Base-by-base conservation (phyloP, 805 yeast species). In the Cyberlindnera suaveolens region DNA sequence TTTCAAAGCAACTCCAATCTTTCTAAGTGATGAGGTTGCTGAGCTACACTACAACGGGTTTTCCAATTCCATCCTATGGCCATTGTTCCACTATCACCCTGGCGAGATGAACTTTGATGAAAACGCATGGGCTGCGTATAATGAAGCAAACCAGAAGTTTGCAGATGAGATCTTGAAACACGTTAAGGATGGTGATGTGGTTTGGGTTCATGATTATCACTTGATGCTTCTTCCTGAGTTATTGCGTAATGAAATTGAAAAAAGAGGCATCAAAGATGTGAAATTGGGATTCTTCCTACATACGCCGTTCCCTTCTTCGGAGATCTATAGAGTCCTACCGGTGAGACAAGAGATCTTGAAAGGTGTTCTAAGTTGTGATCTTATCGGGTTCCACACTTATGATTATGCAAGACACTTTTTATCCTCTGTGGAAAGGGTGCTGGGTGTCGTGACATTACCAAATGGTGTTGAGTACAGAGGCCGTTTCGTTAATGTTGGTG, bases 101-200 rank as follows among this genome's bases (percentile, higher is more conserved):
- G 99, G 98, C 48, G 99, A 95, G 64, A 93, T 95, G 85, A 90
- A 87, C 61, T 93, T 93, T 59, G 99, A 93, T 64, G 99, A 93
- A 62, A 80, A 78, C 48, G 96, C 97, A 1, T 93, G 99, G 99
- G 90, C 90, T 42, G 98, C 98, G 1, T 93, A 93, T 63, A 85
- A 88, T 43, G 93, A 88, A 61, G 98, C 98, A 6, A 93, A 93
- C 61, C 68, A 81, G 45, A 69, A 76, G 47, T 93, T 93, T 68
- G 93, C 96, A 11, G 69, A 77, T 32, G 82, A 75, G 34, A 80
- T 93, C 45, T 79, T 86, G 10, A 65, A 73, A 17, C 78, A 78
- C 53, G 82, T 85, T 33, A 71, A 79, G 27, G 95, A 88, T 49
- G 81, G 85, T 44, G 99, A 93, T 60, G 68, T 89, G 54, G 83